phyloP scores from a whole-genome alignment of 2,329 filamentous ascomycete genomes.

The Colletotrichum trifolii region DNA sequence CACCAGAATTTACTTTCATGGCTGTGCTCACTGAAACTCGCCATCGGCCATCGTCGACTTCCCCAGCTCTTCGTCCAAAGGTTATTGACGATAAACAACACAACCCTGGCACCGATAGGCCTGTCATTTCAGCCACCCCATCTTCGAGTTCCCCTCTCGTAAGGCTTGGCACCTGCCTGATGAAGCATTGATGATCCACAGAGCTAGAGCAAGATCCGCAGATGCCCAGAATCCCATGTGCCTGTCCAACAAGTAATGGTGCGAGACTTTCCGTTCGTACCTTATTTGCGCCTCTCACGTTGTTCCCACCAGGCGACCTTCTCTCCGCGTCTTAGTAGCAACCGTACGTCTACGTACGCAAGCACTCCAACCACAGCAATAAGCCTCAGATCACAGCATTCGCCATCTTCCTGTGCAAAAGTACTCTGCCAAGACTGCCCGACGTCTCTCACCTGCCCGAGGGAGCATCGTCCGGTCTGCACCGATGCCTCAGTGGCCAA shows the following conservation, averaged over 20 bases:
- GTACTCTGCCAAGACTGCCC: conserved; percentile 31
- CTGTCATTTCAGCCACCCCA: conserved; percentile 19
- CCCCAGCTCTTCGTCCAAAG: neutral
- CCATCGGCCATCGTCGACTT: neutral
- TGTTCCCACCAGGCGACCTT: conserved; percentile 4
- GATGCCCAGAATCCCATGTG: neutral
- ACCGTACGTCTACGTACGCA: no score
- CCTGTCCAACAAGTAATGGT: no score
- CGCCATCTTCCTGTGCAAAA: conserved; percentile 19
- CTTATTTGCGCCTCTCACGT: conserved; percentile 7
- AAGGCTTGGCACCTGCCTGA: conserved; percentile 35
- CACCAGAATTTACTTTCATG: neutral
- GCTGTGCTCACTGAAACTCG: neutral
- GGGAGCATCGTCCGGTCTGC: conserved; percentile 30
- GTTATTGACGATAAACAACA: conserved; percentile 18
- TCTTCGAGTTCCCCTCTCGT: conserved; percentile 18
- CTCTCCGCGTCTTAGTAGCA: conserved; percentile 16
- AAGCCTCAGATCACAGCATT: neutral
- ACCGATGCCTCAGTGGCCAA: conserved; percentile 24
- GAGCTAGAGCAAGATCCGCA: conserved; percentile 1
- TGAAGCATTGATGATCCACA: conserved; percentile 31
- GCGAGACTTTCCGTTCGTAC: neutral
- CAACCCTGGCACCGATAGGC: neutral
- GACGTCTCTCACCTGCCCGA: conserved; percentile 30
- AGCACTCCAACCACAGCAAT: neutral